Evolutionary conservation across 2,329 filamentous ascomycete species (phyloP), one percentile per base, ranked within the genome.

Genomic region (Ascocoryne sarcoides): DNA sequence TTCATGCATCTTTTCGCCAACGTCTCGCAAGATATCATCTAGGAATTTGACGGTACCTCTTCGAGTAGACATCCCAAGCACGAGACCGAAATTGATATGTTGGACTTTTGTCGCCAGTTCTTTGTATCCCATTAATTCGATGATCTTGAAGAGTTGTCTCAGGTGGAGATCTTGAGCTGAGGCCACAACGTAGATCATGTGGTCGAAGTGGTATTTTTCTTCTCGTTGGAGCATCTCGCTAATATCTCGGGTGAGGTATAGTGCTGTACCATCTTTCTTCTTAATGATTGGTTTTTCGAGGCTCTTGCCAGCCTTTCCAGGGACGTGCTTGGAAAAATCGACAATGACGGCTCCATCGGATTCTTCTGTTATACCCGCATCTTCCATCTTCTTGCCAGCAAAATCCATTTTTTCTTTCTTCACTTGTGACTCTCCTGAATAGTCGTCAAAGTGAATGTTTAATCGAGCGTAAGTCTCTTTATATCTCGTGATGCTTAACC

Each of bases 1-100:
- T 46, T 95, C 86, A 70, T 96, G 90, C 92, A 98, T 98, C 65
- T 89, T 86, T 40, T 95, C 90, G 55, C 78, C 81, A 5, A 93
- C 87, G 53, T 89, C 84, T 30, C 75, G 71, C 42, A 89, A 69
- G 52, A 88, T 86, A 52, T 84, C 80, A 54, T 71, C 70, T 30
- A 76, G 59, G 66, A 85, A 86, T 62, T 84, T 84, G 53, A 87
- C 84, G 0, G 81, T 87, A 45, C 81, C 81, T 59, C 73, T 79
- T 51, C 74, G 76, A 49, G 76, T 85, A 64, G 69, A 82, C 80
- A 82, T 83, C 39, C 75, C 82, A 40, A 79, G 67, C 0, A 82
- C 79, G 53, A 85, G 67, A 31, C 79, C 84, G 56, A 88, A 88
- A 63, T 83, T 85, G 62, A 88, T 71, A 57, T 88, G 83, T 56